Evolutionary conservation across 2,329 filamentous ascomycete genomes (phyloP).

Genomic region (Drechslerella dactyloides): DNA sequence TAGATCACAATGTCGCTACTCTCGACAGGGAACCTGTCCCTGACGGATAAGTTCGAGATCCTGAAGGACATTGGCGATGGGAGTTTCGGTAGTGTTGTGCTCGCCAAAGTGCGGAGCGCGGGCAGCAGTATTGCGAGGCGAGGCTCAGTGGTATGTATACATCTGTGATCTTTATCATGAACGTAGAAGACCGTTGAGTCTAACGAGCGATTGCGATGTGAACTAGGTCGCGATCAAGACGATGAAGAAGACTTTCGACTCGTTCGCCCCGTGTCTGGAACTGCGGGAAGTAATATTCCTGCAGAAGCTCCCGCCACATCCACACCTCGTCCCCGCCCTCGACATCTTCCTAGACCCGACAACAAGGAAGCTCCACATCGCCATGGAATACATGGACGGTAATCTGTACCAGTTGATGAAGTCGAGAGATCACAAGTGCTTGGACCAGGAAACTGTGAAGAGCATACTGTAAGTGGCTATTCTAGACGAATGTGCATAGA

Average conservation of each 20-base stretch:
- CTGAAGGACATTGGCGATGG: constrained; percentile 98
- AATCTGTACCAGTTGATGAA: constrained; percentile 99
- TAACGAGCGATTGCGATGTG: neutral
- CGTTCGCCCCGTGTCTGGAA: constrained; percentile 85
- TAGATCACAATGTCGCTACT: constrained; percentile 48
- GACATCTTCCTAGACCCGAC: constrained; percentile 98
- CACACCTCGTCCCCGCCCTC: constrained; percentile 92
- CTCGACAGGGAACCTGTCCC: constrained; percentile 63
- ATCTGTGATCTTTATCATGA: neutral
- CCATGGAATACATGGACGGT: constrained; percentile 99
- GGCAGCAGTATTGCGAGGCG: constrained; percentile 86
- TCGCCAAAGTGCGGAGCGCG: constrained; percentile 88
- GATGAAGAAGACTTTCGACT: constrained; percentile 99
- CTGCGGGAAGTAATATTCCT: constrained; percentile 97
- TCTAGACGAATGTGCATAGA: neutral
- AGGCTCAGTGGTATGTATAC: constrained; percentile 80
- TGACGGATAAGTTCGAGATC: constrained; percentile 95
- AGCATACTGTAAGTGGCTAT: constrained; percentile 72
- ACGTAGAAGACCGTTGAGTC: constrained; percentile 9
- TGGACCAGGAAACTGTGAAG: constrained; percentile 91
- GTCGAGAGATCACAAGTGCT: constrained; percentile 88
- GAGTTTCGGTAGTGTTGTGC: constrained; percentile 93
- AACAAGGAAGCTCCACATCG: constrained; percentile 94
- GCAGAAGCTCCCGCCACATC: constrained; percentile 82
- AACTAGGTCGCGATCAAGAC: constrained; percentile 94